Evolutionary conservation across 2,329 filamentous ascomycete genomes (phyloP).

Genomic region (Fusarium sterilihyphosum): DNA sequence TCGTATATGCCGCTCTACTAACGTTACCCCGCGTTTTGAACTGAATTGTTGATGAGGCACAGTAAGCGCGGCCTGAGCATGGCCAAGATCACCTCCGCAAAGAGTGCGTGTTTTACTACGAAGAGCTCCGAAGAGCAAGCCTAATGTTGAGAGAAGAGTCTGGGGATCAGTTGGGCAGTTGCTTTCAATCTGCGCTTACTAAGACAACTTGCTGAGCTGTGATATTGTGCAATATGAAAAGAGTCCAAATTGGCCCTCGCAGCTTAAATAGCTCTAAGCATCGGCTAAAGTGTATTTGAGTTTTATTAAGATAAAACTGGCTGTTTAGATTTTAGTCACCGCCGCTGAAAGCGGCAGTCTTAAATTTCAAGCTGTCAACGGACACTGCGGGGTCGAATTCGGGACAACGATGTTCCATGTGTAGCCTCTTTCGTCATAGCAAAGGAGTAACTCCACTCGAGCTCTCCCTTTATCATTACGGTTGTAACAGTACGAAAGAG

Average conservation of each 20-base stretch:
- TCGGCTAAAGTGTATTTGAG: no score
- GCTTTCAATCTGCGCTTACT: no score
- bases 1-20: not conserved
- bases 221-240: no score
- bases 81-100: no score
- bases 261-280: no score
- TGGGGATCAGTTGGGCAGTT: rapidly evolving
- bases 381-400: not conserved
- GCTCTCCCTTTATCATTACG: not conserved
- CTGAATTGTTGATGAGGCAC: not conserved
- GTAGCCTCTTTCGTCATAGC: not conserved
- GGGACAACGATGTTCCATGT: not conserved
- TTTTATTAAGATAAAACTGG: no score
- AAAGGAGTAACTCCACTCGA: not conserved
- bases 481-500: not conserved
- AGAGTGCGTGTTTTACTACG: no score
- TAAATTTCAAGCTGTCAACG: not conserved
- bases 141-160: no score
- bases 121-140: no score
- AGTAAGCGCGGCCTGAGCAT: rapidly evolving
- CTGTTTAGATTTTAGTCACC: no score
- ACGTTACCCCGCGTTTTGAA: not conserved
- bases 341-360: no score
- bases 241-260: no score
- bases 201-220: rapidly evolving